Conservation (phyloP, 2,329 filamentous ascomycete genomes). For the Zymoseptoria pseudotritici region DNA sequence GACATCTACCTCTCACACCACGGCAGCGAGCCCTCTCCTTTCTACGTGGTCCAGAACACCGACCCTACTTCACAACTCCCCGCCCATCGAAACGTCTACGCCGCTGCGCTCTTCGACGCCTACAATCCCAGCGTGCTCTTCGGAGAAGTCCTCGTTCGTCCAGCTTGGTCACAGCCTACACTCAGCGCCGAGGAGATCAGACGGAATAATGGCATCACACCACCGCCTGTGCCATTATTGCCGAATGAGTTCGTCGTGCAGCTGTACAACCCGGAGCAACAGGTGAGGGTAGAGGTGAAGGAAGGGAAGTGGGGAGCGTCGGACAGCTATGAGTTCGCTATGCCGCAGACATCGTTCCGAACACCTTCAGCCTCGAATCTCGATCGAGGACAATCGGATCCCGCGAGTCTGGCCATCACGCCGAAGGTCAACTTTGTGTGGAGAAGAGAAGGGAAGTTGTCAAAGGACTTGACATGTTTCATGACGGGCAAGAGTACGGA, state of each 20-base stretch:
- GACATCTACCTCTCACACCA: conserved; percentile 56
- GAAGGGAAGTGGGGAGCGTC: conserved; percentile 72
- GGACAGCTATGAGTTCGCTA: conserved; percentile 83
- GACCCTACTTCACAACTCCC: conserved; percentile 56
- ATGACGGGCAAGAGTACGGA: conserved; percentile 69
- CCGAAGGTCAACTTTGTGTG: conserved; percentile 80
- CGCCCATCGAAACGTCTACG: conserved; percentile 73
- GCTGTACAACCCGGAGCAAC: conserved; percentile 89
- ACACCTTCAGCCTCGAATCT: conserved; percentile 70
- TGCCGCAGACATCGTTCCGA: conserved; percentile 79
- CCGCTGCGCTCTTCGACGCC: conserved; percentile 75
- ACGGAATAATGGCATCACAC: conserved; percentile 56
- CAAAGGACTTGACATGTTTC: conserved; percentile 82
- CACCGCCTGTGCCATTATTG: conserved; percentile 62
- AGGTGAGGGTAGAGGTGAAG: conserved; percentile 62
- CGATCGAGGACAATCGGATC: conserved; percentile 63
- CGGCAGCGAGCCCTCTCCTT: conserved; percentile 70
- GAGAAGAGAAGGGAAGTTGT: conserved; percentile 79
- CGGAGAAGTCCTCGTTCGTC: conserved; percentile 75
- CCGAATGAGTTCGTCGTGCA: conserved; percentile 76
- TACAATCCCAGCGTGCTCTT: conserved; percentile 74
- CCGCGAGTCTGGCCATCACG: conserved; percentile 43
- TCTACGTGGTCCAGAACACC: conserved; percentile 72
- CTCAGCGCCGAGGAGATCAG: conserved; percentile 76
- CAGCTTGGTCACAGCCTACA: conserved; percentile 77